Evolutionary conservation across 768 basidiomycete species (phyloP).

Genomic region (Pleurotus salmoneostramineus): DNA sequence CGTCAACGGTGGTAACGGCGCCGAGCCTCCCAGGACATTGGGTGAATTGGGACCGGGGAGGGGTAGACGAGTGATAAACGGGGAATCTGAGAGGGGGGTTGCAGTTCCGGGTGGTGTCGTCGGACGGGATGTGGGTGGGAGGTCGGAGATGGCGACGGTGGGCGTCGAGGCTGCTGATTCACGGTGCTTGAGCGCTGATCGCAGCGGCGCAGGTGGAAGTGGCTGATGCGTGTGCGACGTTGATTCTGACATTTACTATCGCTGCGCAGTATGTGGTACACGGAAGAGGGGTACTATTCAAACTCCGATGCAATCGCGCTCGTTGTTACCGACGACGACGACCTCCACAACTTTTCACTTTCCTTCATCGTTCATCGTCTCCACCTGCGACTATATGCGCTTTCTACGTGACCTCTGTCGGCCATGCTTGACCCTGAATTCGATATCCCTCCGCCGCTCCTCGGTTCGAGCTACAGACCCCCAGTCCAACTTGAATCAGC

Average conservation of each 20-base stretch:
- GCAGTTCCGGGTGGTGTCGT: constrained; percentile 15
- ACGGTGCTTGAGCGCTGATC: constrained; percentile 12
- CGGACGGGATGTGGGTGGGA: background rate
- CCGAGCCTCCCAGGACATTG: background rate
- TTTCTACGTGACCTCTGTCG: too few species aligned
- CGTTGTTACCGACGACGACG: constrained; percentile 16
- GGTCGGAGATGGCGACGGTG: background rate
- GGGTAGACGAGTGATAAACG: constrained; percentile 7
- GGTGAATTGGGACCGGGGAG: background rate
- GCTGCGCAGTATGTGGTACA: background rate
- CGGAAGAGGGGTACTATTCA: constrained; percentile 17
- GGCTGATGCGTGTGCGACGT: constrained; percentile 6
- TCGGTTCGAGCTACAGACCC: too few species aligned
- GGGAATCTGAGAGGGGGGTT: constrained; percentile 1
- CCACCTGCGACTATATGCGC: too few species aligned
- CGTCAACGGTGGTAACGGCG: background rate
- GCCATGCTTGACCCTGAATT: too few species aligned
- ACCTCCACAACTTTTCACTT: too few species aligned
- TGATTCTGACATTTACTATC: background rate
- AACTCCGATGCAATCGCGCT: constrained; percentile 10
- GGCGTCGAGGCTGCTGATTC: constrained; percentile 10
- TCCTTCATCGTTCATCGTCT: too few species aligned
- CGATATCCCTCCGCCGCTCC: too few species aligned
- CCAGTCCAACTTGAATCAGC: too few species aligned
- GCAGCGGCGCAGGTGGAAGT: constrained; percentile 14